Base-by-base conservation (phyloP, 2,329 filamentous ascomycete genomes). In the Cladosporium sp. region DNA sequence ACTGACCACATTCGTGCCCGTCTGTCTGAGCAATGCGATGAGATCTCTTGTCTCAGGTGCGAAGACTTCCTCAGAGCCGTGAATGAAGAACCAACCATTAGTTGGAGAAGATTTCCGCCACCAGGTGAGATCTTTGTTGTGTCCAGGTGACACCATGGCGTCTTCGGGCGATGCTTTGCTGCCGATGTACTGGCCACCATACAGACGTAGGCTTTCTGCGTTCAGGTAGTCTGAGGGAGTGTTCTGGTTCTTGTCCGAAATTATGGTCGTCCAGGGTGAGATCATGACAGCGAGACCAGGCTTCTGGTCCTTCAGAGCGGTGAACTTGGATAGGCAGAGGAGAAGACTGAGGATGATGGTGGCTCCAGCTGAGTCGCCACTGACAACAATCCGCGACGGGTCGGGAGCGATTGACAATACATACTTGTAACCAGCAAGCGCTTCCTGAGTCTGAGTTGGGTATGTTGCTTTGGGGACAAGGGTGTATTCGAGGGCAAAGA, bases 401-500 rank as follows among this genome's bases (percentile, higher is more conserved):
- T 87, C 79, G 20, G 71, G 72, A 24, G 81, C 81, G 3, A 82
- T 75, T 5, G 80, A 80, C 1, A 91, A 75, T 7, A 89, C 81
- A 65, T 91, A 84, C 61, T 83, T 81, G 72, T 93, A 94, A 1
- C 86, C 90, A 48, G 81, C 78, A 4, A 89, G 71, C 0, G 84
- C 83, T 74, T 95, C 83, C 44, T 87, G 78, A 10, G 92, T 74
- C 71, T 94, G 90, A 2, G 79, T 84, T 1, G 90, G 90, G 66
- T 89, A 93, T 10, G 79, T 80, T 13, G 82, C 80, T 63, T 91
- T 87, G 1, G 89, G 89, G 0, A 91, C 89, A 1, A 95, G 78
- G 0, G 87, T 90, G 69, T 94, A 94, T 59, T 94, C 89, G 4
- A 94, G 77, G 1, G 87, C 84, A 67, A 94, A 91, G 3, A 94